phyloP scores from a whole-genome alignment of 192 early-diverging fungal species.

The Coemansia sp. region DNA sequence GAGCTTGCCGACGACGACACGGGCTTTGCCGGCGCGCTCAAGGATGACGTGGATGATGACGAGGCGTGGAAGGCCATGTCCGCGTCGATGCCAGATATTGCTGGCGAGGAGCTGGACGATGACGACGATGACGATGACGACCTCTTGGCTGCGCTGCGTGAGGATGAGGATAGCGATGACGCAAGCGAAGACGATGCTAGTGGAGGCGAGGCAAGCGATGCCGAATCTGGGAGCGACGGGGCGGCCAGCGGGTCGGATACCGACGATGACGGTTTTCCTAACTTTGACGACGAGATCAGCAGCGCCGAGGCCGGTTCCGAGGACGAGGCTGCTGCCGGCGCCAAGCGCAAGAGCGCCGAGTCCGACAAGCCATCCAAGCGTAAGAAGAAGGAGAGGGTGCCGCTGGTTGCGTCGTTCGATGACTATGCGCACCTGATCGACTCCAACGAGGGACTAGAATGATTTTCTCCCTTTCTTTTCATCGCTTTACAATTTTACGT shows the following conservation, averaged over 20 bases:
- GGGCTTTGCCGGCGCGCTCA: slow-evolving; percentile 36
- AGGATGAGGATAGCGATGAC: slow-evolving; percentile 45
- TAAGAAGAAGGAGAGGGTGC: slow-evolving; percentile 58
- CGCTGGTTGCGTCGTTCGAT: slow-evolving; percentile 68
- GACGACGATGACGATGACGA: slow-evolving; percentile 48
- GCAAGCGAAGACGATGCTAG: slow-evolving; percentile 50
- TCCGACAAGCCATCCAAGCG: slow-evolving; percentile 34
- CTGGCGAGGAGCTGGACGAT: slow-evolving; percentile 53
- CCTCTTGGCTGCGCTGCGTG: slow-evolving; percentile 48
- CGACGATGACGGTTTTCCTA: slow-evolving; percentile 30
- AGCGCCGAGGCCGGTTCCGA: slow-evolving; percentile 1
- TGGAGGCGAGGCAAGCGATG: slow-evolving; percentile 46
- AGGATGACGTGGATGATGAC: slow-evolving; percentile 69
- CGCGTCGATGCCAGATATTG: slow-evolving; percentile 55
- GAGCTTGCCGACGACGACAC: slow-evolving; percentile 50
- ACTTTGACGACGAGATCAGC: slow-evolving; percentile 24
- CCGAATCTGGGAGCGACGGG: slow-evolving; percentile 55
- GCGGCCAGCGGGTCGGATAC: slow-evolving; percentile 6
- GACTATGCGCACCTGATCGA: slow-evolving; percentile 60
- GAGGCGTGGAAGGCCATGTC: slow-evolving; percentile 90
- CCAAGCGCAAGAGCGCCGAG: slow-evolving; percentile 39
- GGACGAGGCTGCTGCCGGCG: slow-evolving; percentile 15
- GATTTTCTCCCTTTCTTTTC: slow-evolving; percentile 1
- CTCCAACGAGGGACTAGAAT: slow-evolving; percentile 37
- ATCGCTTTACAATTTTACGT: neutral